Percentiles rank a stretch among this genome's conserved stretches.
phyloP scores from a whole-genome alignment of 495 filamentous ascomycete species.

The Lindgomyces ingoldianus region DNA sequence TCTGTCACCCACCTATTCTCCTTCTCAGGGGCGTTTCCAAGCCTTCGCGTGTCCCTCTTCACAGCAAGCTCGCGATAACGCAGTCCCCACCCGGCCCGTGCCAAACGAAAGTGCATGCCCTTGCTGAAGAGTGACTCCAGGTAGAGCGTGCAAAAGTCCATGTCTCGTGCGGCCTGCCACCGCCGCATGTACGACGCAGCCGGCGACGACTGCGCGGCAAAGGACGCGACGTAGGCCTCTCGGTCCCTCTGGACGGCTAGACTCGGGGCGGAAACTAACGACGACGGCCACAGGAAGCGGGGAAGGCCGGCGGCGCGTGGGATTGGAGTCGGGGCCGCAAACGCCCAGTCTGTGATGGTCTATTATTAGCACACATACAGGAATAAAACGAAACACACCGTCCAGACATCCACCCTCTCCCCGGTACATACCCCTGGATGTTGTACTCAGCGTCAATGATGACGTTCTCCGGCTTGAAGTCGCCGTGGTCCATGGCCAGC shows the following conservation, averaged over 20 bases:
- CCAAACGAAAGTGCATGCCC: conserved; percentile 12
- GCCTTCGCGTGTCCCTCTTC: too few species aligned
- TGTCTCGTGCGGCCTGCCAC: conserved; percentile 1
- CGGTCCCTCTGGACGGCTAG: conserved; percentile 14
- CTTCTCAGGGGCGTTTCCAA: too few species aligned
- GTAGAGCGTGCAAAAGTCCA: conserved; percentile 16
- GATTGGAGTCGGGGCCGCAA: conserved; percentile 15
- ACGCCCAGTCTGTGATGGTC: conserved; percentile 18
- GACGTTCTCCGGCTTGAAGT: conserved; percentile 8
- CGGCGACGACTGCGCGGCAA: conserved; percentile 5
- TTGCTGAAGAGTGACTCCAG: conserved; percentile 24
- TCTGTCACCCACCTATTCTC: too few species aligned
- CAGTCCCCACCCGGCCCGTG: conserved; percentile 12
- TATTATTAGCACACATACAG: background rate
- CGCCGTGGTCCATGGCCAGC: conserved; percentile 20
- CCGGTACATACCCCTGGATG: too few species aligned
- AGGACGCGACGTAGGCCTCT: conserved; percentile 9
- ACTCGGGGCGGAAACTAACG: conserved; percentile 9
- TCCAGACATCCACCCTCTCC: background rate
- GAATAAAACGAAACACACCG: background rate
- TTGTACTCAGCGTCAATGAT: conserved; percentile 19
- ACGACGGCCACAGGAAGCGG: conserved; percentile 13
- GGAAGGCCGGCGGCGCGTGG: conserved; percentile 15
- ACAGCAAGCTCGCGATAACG: conserved; percentile 1
- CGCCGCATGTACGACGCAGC: conserved; percentile 8